Percentiles rank a stretch among this genome's conserved stretches.
These are phyloP conservation scores for Xylaria acuta DNA, from an alignment of 495 filamentous ascomycete species.

Conservation along the genomic window DNA sequence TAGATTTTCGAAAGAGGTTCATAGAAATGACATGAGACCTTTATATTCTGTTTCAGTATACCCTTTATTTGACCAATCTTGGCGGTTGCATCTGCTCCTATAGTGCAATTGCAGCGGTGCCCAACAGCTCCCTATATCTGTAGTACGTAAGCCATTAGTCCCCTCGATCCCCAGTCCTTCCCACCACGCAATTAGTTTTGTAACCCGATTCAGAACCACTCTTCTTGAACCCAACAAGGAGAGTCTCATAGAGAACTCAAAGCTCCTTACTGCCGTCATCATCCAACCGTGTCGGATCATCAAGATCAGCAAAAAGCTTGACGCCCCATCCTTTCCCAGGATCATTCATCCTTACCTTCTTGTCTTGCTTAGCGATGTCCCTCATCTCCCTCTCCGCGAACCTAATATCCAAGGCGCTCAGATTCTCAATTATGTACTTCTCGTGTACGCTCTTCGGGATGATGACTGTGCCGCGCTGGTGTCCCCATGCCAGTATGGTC, in stretches of 20 bases:
- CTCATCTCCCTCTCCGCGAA: conserved; percentile 54
- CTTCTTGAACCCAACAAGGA: background rate
- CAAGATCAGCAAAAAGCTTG: conserved; percentile 64
- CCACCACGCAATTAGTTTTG: background rate
- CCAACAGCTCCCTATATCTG: background rate
- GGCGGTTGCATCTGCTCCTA: background rate
- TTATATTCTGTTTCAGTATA: too few species aligned
- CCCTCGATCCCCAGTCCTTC: background rate
- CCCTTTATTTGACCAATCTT: background rate
- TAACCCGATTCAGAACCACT: background rate
- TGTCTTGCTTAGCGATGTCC: conserved; percentile 59
- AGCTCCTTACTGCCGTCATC: conserved; percentile 13
- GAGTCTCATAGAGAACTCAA: conserved; percentile 8
- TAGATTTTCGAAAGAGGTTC: too few species aligned
- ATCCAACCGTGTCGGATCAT: conserved; percentile 34
- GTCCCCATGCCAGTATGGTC: conserved; percentile 68
- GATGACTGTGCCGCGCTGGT: conserved; percentile 66
- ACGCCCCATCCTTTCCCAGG: conserved; percentile 60
- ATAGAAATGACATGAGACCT: too few species aligned
- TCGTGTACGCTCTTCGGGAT: conserved; percentile 66
- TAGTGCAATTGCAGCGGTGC: background rate
- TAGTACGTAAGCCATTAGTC: background rate
- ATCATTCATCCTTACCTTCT: conserved; percentile 67
- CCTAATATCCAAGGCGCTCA: conserved; percentile 26
- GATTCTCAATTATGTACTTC: conserved; percentile 42